phyloP scores from a whole-genome alignment of 441 rosid genomes.

The Pelargonium myrrhifolium region DNA sequence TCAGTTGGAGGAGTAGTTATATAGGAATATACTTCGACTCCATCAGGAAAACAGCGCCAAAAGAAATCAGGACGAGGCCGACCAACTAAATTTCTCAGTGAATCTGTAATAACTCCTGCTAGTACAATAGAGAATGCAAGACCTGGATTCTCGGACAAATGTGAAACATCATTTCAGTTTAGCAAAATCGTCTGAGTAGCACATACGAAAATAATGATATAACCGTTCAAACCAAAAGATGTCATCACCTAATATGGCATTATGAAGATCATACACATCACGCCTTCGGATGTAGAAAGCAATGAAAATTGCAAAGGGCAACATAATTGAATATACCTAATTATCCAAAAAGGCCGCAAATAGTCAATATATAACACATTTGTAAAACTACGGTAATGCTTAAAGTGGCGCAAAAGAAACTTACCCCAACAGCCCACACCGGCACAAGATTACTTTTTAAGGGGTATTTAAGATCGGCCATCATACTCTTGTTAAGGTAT shows the following conservation, averaged over 20 bases:
- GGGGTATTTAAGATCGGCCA: conserved; percentile 81
- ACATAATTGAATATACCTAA: conserved; percentile 53
- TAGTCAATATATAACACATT: neutral
- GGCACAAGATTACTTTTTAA: conserved; percentile 65
- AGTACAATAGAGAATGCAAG: conserved; percentile 58
- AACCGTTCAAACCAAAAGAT: neutral
- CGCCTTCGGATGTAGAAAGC: conserved; percentile 48
- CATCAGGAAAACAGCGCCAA: conserved; percentile 96
- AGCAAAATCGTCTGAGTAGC: neutral
- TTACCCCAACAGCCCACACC: conserved; percentile 75
- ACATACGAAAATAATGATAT: neutral
- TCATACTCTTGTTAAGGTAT: conserved; percentile 83
- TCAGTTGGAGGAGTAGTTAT: neutral
- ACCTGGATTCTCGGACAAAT: conserved; percentile 36
- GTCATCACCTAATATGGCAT: conserved; percentile 54
- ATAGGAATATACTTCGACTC: conserved; percentile 52
- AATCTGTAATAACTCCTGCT: conserved; percentile 67
- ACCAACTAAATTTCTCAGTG: conserved; percentile 76
- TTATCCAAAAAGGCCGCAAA: neutral
- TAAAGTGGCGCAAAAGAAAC: conserved; percentile 16
- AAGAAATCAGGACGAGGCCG: conserved; percentile 94
- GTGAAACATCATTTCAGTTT: neutral
- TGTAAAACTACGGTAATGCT: neutral
- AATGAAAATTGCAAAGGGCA: conserved; percentile 59
- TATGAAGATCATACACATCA: conserved; percentile 85